Base-by-base conservation (phyloP, 2,329 filamentous ascomycete genomes). In the Colletotrichum magnum region DNA sequence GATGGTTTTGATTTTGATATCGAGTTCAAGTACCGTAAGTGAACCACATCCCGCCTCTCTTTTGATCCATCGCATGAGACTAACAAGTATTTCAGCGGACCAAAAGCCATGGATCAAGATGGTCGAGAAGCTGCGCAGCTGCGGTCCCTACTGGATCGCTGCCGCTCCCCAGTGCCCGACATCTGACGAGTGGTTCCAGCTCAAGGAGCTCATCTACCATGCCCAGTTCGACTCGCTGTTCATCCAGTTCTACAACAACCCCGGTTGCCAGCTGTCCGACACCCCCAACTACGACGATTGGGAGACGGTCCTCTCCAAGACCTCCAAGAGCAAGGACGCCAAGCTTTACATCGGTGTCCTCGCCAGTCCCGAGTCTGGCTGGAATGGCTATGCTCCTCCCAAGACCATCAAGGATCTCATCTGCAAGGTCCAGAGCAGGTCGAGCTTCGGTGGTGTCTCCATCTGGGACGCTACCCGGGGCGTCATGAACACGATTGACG, bases 201-300 rank as follows among this genome's bases (percentile, higher is more conserved):
- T 83, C 75, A 75, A 78, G 61, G 75, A 78, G 6, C 74, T 84
- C 71, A 81, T 86, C 47, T 76, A 80, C 12, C 74, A 80, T 61
- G 77, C 80, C 50, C 74, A 79, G 52, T 82, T 86, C 70, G 81
- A 83, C 28, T 78, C 80, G 15, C 75, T 84, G 48, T 85, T 83
- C 73, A 75, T 86, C 58, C 84, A 86, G 76, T 86, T 86, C 75
- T 86, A 85, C 77, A 85, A 86, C 78, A 85, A 85, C 74, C 72
- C 73, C 0, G 71, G 57, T 21, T 85, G 83, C 72, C 78, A 79
- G 69, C 66, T 70, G 13, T 61, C 76, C 9, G 77, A 76, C 10
- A 74, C 77, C 12, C 72, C 73, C 43, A 86, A 84, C 70, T 86
- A 82, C 73, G 74, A 82, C 58, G 74, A 74, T 15, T 86, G 84